Evolutionary conservation across 1,284 basidiomycete genomes (phyloP).

Genomic region (Rhodotorula sp.): DNA sequence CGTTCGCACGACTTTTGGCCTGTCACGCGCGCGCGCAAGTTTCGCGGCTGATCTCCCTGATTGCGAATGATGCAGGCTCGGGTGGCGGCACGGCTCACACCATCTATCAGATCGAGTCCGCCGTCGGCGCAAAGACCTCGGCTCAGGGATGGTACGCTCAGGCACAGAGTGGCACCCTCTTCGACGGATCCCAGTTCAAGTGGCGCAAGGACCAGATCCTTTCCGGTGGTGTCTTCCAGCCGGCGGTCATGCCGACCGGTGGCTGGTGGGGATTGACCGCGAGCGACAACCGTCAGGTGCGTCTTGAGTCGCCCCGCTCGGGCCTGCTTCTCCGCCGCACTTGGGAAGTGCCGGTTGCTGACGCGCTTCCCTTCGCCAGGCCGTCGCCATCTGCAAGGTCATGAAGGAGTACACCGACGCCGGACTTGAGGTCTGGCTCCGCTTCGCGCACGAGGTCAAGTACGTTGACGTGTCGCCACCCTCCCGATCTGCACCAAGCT

Average conservation of each 20-base stretch:
- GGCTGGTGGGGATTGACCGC: slow-evolving; percentile 43
- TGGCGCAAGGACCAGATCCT: slow-evolving; percentile 48
- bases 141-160: slow-evolving; percentile 49
- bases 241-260: slow-evolving; percentile 39
- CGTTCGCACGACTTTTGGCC: neutral
- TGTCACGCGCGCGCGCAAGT: neutral
- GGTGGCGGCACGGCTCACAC: slow-evolving; percentile 44
- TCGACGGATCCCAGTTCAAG: slow-evolving; percentile 48
- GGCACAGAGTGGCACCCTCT: slow-evolving; percentile 46
- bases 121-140: slow-evolving; percentile 40
- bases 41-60: neutral
- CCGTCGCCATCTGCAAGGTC: slow-evolving; percentile 46
- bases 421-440: slow-evolving; percentile 50
- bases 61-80: slow-evolving; percentile 26
- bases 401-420: slow-evolving; percentile 51
- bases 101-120: slow-evolving; percentile 45
- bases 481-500: neutral
- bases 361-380: slow-evolving; percentile 24
- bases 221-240: slow-evolving; percentile 50
- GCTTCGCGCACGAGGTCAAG: slow-evolving; percentile 48
- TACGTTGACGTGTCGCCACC: neutral
- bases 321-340: neutral
- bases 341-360: neutral
- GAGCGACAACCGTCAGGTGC: slow-evolving; percentile 39
- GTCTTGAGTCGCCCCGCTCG: neutral